Conservation (phyloP, 1,284 basidiomycete genomes). For the Cutaneotrichosporon spelunceum region DNA sequence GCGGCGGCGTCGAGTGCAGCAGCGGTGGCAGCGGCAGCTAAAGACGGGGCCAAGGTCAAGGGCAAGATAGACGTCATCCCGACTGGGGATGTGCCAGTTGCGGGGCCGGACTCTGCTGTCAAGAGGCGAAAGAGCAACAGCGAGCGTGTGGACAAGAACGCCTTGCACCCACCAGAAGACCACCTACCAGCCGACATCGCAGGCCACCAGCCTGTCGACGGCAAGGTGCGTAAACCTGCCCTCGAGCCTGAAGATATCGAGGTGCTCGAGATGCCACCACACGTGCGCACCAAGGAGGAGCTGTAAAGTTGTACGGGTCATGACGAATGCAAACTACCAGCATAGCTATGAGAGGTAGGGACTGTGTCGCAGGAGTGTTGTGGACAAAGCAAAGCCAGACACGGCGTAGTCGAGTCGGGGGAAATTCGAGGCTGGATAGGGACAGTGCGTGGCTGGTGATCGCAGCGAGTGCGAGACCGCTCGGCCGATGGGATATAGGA, state of each 20-base stretch:
- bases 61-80: neutral
- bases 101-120: constrained; percentile 2
- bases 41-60: neutral
- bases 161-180: neutral
- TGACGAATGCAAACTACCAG: constrained; percentile 1
- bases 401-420: neutral
- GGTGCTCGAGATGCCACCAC: neutral
- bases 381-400: neutral
- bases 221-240: neutral
- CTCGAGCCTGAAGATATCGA: neutral
- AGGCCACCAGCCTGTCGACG: neutral
- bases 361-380: neutral
- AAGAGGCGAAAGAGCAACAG: neutral
- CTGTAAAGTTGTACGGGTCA: constrained; percentile 1
- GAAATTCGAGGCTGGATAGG: constrained; percentile 1
- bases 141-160: neutral
- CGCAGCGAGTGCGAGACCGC: constrained; percentile 1
- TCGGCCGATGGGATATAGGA: neutral
- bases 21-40: neutral
- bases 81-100: neutral
- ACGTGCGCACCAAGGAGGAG: neutral
- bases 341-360: neutral
- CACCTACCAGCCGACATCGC: neutral
- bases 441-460: neutral
- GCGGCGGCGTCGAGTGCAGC: constrained; percentile 4